Conservation (phyloP, 2,329 filamentous ascomycete species). For the Penicillium sp. region DNA sequence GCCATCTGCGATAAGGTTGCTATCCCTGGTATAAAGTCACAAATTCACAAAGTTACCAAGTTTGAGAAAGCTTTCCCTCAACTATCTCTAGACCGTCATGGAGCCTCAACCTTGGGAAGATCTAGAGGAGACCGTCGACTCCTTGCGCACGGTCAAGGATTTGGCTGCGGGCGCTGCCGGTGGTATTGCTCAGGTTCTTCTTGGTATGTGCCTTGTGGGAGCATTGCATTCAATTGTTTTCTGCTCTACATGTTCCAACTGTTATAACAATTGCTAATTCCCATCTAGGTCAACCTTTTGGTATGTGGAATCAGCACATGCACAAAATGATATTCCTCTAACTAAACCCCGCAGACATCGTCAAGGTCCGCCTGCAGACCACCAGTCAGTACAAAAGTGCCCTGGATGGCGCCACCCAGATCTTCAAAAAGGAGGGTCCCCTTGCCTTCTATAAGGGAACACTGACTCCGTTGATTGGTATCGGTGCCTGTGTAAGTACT, state of each 20-base stretch:
- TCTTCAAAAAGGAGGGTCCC: conserved; percentile 81
- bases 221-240: not conserved
- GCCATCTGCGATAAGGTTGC: conserved; percentile 16
- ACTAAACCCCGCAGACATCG: conserved; percentile 61
- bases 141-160: conserved; percentile 71
- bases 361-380: conserved; percentile 96
- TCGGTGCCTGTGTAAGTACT: conserved; percentile 76
- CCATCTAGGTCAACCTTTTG: conserved; percentile 58
- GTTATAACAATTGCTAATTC: conserved; percentile 24
- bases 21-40: conserved; percentile 1
- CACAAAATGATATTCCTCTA: conserved; percentile 4
- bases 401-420: conserved; percentile 71
- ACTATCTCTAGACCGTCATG: conserved; percentile 18
- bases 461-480: conserved; percentile 86
- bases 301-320: conserved; percentile 38
- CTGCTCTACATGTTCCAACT: not conserved
- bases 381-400: conserved; percentile 75
- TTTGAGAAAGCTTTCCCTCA: not conserved
- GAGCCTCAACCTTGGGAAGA: conserved; percentile 36
- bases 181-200: conserved; percentile 85
- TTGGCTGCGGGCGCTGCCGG: conserved; percentile 85
- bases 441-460: conserved; percentile 98
- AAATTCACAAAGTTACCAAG: not conserved
- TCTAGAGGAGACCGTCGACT: conserved; percentile 36
- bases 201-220: conserved; percentile 58